These are phyloP conservation scores for Phanerodontia chrysosporium DNA, from an alignment of 768 basidiomycete species.

Conservation along the genomic window DNA sequence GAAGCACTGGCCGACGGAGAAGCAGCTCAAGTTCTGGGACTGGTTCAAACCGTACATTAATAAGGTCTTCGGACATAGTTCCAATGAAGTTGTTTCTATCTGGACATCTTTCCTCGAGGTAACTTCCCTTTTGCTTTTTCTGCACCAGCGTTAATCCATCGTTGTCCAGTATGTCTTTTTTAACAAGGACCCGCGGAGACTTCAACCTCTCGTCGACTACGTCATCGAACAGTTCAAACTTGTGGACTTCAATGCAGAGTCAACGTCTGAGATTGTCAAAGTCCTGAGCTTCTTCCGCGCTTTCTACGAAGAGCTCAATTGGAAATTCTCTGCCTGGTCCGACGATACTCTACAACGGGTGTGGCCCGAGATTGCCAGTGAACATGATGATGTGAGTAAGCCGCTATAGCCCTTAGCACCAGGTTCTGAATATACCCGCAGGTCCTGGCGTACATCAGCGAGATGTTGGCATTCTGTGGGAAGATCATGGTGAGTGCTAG, in stretches of 20 bases:
- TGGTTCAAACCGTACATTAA: constrained; percentile 74
- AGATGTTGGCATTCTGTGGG: constrained; percentile 65
- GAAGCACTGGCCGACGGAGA: constrained; percentile 81
- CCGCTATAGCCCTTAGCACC: too few relatives aligned
- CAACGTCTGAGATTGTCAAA: constrained; percentile 78
- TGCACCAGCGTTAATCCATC: background rate
- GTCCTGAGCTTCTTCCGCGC: constrained; percentile 63
- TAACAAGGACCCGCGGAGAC: constrained; percentile 77
- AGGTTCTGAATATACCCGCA: too few relatives aligned
- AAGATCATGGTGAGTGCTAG: constrained; percentile 56
- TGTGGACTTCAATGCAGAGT: constrained; percentile 77
- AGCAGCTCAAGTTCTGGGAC: constrained; percentile 66
- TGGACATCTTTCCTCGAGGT: constrained; percentile 83
- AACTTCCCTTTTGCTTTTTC: constrained; percentile 5
- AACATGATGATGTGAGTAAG: constrained; percentile 72
- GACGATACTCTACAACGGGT: constrained; percentile 61
- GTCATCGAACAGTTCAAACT: constrained; percentile 57
- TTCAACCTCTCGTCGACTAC: constrained; percentile 76
- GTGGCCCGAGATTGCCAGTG: constrained; percentile 62
- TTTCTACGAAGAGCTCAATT: constrained; percentile 69
- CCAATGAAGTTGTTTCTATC: constrained; percentile 74
- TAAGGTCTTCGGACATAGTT: constrained; percentile 62
- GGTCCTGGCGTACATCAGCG: constrained; percentile 75
- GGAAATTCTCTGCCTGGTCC: constrained; percentile 80
- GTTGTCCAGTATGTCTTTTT: constrained; percentile 62